Percentiles rank a stretch among this genome's conserved stretches.
Conservation (phyloP, 2,329 filamentous ascomycete species). For the Chaetomium strumarium region DNA sequence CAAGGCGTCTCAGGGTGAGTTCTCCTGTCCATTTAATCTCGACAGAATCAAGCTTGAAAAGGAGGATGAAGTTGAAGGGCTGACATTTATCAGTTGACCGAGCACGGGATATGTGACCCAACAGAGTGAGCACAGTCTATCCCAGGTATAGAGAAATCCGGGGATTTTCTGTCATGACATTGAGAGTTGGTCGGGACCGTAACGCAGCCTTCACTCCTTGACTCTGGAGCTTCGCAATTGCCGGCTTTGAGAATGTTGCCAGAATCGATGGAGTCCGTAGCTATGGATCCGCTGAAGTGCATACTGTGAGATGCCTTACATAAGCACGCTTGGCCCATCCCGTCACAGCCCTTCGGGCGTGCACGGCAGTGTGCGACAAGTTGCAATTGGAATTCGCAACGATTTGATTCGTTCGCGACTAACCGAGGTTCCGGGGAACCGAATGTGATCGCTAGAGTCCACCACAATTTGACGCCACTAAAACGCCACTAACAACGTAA, state of each 20-base stretch:
- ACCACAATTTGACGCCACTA: conserved; percentile 16
- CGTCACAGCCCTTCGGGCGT: conserved; percentile 8
- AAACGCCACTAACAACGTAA: conserved; percentile 17
- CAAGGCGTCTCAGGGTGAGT: neutral
- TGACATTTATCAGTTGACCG: too few relatives aligned
- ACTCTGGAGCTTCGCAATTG: too few relatives aligned
- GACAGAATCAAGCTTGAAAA: neutral
- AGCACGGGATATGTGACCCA: too few relatives aligned
- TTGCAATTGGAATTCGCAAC: conserved; percentile 16
- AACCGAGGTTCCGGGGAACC: conserved; percentile 23
- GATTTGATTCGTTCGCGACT: conserved; percentile 18
- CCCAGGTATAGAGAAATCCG: too few relatives aligned
- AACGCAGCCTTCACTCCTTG: too few relatives aligned
- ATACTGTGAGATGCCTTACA: neutral
- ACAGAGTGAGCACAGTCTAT: too few relatives aligned
- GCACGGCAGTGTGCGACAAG: conserved; percentile 9
- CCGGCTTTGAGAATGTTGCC: too few relatives aligned
- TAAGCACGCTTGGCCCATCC: conserved; percentile 3
- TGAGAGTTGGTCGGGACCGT: too few relatives aligned
- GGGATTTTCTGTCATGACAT: too few relatives aligned
- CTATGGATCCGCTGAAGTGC: neutral
- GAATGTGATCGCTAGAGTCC: conserved; percentile 14
- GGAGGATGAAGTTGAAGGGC: neutral
- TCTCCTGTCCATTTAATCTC: neutral
- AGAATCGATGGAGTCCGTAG: too few relatives aligned